Conservation (phyloP, 257 asterid genomes). For the Mitragyna speciosa region DNA sequence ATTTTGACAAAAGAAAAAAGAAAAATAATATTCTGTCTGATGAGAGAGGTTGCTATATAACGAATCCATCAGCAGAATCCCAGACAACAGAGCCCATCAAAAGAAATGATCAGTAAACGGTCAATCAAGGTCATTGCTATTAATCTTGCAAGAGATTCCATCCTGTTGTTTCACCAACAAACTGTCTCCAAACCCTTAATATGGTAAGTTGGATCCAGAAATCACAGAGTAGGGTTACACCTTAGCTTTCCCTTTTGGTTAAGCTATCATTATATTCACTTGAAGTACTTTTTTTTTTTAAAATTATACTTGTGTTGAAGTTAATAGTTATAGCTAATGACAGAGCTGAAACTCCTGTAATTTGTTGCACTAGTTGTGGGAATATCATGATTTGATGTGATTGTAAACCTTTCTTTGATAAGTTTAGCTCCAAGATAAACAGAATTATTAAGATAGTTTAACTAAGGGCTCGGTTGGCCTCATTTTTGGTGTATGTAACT, state of each 20-base stretch:
- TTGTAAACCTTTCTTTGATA: not conserved
- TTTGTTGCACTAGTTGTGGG: not conserved
- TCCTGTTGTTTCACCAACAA: constrained; percentile 1
- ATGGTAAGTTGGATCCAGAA: constrained; percentile 4
- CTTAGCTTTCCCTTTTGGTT: constrained; percentile 8
- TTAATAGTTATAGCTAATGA: constrained; percentile 1
- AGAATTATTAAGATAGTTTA: not conserved
- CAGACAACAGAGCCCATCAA: not conserved
- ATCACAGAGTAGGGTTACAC: not conserved
- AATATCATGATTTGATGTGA: constrained; percentile 3
- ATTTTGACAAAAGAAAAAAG: not conserved
- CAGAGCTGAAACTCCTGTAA: constrained; percentile 3
- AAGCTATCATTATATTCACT: constrained; percentile 1
- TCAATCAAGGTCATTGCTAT: not conserved
- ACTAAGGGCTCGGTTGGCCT: not conserved
- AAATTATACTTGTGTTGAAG: not conserved
- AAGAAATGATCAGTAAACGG: not conserved
- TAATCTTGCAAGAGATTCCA: not conserved
- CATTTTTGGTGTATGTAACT: not conserved
- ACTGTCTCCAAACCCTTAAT: not conserved
- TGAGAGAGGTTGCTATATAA: not conserved
- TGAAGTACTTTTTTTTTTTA: too few species aligned
- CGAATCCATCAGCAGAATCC: not conserved
- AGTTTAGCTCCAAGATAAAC: not conserved
- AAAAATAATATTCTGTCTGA: not conserved